Conservation (phyloP, 2,329 filamentous ascomycete species). For the Xylaria sp. region DNA sequence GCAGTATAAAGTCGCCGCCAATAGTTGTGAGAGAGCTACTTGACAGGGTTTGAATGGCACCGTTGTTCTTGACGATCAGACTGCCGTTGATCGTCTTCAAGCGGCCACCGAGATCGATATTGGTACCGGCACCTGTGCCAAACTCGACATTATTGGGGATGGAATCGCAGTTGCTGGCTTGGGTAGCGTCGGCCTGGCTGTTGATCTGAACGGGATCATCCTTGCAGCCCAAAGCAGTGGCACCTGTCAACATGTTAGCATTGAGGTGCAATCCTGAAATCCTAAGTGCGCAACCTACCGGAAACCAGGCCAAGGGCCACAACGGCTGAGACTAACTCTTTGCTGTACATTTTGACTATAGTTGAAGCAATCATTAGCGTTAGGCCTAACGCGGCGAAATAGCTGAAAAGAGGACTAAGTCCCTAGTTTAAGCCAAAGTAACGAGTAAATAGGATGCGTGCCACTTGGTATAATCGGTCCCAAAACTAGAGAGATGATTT, state of each 20-base stretch:
- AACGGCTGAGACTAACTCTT: constrained; percentile 58
- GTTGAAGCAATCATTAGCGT: constrained; percentile 19
- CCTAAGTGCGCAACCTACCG: constrained; percentile 51
- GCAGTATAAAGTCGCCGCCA: constrained; percentile 68
- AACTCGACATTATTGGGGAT: constrained; percentile 70
- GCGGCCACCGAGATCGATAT: constrained; percentile 70
- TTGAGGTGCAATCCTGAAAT: no score
- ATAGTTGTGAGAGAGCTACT: constrained; percentile 72
- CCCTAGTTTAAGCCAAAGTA: not conserved
- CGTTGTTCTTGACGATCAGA: constrained; percentile 69
- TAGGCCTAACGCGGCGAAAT: constrained; percentile 1
- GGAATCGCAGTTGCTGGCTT: constrained; percentile 71
- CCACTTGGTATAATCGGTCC: constrained; percentile 22
- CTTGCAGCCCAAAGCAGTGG: constrained; percentile 48
- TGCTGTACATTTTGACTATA: constrained; percentile 58
- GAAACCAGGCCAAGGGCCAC: constrained; percentile 57
- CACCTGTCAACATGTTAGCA: constrained; percentile 41
- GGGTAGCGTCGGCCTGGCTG: constrained; percentile 69
- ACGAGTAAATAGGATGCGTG: constrained; percentile 21
- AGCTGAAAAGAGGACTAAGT: constrained; percentile 1
- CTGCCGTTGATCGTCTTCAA: constrained; percentile 63
- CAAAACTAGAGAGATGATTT: constrained; percentile 36
- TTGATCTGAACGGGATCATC: constrained; percentile 64
- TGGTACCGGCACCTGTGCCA: constrained; percentile 56
- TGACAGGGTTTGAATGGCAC: constrained; percentile 68